Conservation (phyloP, 2,329 filamentous ascomycete genomes). For the Claviceps lovelessii region DNA sequence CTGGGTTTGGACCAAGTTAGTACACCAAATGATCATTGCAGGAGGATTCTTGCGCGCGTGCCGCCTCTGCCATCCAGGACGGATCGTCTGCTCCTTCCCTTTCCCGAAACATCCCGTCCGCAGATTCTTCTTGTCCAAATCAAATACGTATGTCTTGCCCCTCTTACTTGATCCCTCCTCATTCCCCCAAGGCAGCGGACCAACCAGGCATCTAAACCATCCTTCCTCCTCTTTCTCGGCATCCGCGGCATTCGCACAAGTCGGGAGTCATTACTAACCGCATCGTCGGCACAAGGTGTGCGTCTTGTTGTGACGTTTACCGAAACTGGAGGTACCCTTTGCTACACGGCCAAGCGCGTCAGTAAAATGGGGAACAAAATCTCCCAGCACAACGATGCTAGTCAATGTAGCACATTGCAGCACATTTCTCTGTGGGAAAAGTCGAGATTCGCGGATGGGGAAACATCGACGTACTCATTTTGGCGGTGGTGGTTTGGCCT, state of each 20-base stretch:
- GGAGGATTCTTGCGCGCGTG: not conserved
- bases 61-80: not conserved
- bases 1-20: conserved; percentile 27
- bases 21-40: not conserved
- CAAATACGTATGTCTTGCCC: not conserved
- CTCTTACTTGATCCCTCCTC: not conserved
- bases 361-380: conserved; percentile 7
- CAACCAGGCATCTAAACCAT: not conserved
- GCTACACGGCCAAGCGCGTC: conserved; percentile 23
- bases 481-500: conserved; percentile 32
- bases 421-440: not conserved
- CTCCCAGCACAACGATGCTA: not conserved
- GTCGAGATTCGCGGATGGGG: conserved; percentile 1
- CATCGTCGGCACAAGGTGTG: conserved; percentile 97
- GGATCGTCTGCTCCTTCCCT: not conserved
- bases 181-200: not conserved
- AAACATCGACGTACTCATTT: conserved; percentile 39
- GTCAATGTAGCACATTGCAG: not conserved
- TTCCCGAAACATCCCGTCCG: not conserved
- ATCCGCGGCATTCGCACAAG: conserved; percentile 5
- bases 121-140: not conserved
- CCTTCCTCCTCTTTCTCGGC: conserved; percentile 5
- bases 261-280: conserved; percentile 48
- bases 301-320: conserved; percentile 85
- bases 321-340: conserved; percentile 44